Conservation (phyloP, 495 filamentous ascomycete species). For the Evansstolkia leycettana region DNA sequence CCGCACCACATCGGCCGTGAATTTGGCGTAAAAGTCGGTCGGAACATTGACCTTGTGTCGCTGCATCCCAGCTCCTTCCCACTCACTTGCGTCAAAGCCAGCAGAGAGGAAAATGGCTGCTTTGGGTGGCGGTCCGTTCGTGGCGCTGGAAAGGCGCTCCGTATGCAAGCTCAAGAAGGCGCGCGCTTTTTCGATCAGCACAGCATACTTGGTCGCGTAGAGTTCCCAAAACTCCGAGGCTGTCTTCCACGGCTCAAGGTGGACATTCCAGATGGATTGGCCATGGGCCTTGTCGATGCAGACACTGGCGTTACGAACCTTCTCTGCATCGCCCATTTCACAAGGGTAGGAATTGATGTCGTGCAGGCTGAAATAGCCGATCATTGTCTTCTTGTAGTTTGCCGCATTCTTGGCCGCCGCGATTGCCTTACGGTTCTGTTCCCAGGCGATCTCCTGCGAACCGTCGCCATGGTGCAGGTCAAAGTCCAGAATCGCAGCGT, state of each 20-base stretch:
- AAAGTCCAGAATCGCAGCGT: conserved; percentile 94
- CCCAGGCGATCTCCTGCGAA: conserved; percentile 84
- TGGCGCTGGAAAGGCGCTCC: conserved; percentile 39
- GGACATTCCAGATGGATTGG: conserved; percentile 93
- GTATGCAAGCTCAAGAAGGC: conserved; percentile 59
- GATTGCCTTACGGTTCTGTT: conserved; percentile 55
- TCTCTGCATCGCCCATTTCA: conserved; percentile 76
- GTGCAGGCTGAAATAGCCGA: conserved; percentile 92
- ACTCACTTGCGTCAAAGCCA: conserved; percentile 93
- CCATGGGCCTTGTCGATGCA: conserved; percentile 87
- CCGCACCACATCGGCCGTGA: conserved; percentile 71
- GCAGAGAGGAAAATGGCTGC: conserved; percentile 89
- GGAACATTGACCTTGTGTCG: conserved; percentile 89
- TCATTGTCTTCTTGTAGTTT: conserved; percentile 63
- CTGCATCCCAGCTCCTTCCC: conserved; percentile 87
- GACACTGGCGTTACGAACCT: conserved; percentile 80
- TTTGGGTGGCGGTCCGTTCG: conserved; percentile 46
- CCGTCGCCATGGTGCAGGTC: conserved; percentile 96
- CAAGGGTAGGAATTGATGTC: conserved; percentile 98
- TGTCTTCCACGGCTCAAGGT: conserved; percentile 73
- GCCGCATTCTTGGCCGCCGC: conserved; percentile 51
- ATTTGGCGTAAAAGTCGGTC: conserved; percentile 86
- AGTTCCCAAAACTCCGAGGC: conserved; percentile 77
- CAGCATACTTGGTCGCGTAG: conserved; percentile 63
- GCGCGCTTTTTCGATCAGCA: conserved; percentile 69